These are phyloP conservation scores for Metarhizium robertsii DNA, from an alignment of 2,329 filamentous ascomycete genomes.

Conservation along the genomic window DNA sequence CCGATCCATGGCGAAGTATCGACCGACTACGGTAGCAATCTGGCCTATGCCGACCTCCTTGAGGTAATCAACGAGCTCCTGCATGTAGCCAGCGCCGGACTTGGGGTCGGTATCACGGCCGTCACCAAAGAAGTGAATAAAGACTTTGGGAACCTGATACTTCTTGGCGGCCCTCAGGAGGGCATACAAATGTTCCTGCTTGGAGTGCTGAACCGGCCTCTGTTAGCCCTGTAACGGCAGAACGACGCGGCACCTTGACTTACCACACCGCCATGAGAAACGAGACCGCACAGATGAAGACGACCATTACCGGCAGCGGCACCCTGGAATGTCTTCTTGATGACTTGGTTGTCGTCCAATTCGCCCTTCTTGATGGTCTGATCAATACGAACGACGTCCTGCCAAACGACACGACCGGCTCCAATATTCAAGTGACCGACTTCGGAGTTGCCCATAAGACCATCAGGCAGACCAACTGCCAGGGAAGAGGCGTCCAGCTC, in stretches of 20 bases:
- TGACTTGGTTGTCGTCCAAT: conserved; percentile 64
- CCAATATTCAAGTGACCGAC: conserved; percentile 98
- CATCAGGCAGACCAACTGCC: conserved; percentile 90
- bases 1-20: conserved; percentile 98
- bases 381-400: conserved; percentile 95
- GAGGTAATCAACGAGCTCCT: conserved; percentile 70
- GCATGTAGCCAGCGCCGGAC: conserved; percentile 79
- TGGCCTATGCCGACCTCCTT: conserved; percentile 81
- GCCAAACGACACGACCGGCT: conserved; percentile 95
- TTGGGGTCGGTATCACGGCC: conserved; percentile 97
- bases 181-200: conserved; percentile 86
- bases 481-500: conserved; percentile 93
- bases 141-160: conserved; percentile 79
- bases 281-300: conserved; percentile 82
- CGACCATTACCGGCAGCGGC: conserved; percentile 86
- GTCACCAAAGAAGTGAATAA: conserved; percentile 98
- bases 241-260: conserved; percentile 15
- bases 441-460: conserved; percentile 97
- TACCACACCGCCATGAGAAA: conserved; percentile 90
- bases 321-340: conserved; percentile 65
- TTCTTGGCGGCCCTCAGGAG: conserved; percentile 87
- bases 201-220: conserved; percentile 55
- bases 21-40: conserved; percentile 85
- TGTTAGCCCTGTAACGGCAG: background rate
- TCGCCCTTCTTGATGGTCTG: conserved; percentile 80